Conservation (phyloP, 169 alveolate species). For the Perkinsus chesapeaki region DNA sequence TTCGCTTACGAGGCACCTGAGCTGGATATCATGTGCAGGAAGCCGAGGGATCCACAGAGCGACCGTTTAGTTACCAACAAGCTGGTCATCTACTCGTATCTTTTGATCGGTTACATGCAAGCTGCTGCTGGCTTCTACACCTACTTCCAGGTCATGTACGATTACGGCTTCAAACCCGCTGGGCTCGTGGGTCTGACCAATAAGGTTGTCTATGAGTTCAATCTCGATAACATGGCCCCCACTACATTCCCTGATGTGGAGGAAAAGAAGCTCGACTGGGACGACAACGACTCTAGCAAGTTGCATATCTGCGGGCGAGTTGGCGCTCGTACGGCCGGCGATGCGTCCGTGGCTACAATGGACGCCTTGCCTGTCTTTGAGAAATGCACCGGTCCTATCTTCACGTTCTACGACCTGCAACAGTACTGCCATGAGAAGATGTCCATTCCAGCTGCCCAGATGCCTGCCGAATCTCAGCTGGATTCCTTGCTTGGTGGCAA, state of each 20-base stretch:
- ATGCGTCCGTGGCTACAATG: not conserved
- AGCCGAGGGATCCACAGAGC: slow-evolving; percentile 44
- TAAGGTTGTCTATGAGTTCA: not conserved
- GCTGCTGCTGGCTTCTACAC: slow-evolving; percentile 56
- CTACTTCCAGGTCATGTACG: slow-evolving; percentile 60
- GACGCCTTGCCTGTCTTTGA: not conserved
- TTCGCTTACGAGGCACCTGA: slow-evolving; percentile 72
- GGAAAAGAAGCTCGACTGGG: not conserved
- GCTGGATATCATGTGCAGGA: slow-evolving; percentile 57
- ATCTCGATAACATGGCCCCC: not conserved
- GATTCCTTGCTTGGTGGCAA: not conserved
- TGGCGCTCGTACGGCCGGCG: not conserved
- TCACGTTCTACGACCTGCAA: not conserved
- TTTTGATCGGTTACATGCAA: slow-evolving; percentile 56
- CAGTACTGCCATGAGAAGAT: not conserved
- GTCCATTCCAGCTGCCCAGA: not conserved
- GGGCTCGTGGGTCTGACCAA: slow-evolving; percentile 19
- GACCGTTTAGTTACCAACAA: slow-evolving; percentile 54
- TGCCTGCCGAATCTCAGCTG: not conserved
- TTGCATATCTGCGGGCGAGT: not conserved
- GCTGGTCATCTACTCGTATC: slow-evolving; percentile 57
- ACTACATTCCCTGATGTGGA: not conserved
- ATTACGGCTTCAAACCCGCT: slow-evolving; percentile 58
- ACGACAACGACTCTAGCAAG: not conserved
- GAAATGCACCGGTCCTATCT: not conserved